Base-by-base conservation (phyloP, 768 basidiomycete genomes). In the Calocybe gangraenosa region DNA sequence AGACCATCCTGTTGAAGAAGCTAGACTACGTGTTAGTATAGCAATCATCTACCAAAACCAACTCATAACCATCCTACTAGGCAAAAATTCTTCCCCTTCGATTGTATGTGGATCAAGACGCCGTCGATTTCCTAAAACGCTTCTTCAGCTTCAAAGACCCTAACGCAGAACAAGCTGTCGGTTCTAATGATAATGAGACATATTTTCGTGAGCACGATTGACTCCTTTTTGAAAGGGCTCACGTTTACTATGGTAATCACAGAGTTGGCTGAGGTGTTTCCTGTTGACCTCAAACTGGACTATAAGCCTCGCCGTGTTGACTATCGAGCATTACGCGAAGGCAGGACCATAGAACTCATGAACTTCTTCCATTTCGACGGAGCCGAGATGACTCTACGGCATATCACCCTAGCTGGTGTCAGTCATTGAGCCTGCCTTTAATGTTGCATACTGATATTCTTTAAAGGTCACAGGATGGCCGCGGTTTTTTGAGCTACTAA, bases 291-390 rank as follows among this genome's bases (percentile, higher is more conserved):
- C 54, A 98, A 97, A 67, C 73, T 99, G 9, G 96, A 99, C 61
- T 99, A 98, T 65, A 99, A 99, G 61, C 96, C 96, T 42, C 88
- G 97, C 37, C 82, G 94, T 5, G 94, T 99, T 15, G 92, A 98
- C 62, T 96, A 97, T 62, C 71, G 81, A 50, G 96, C 94, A 7
- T 69, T 99, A 46, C 78, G 83, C 31, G 87, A 93, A 49, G 96
- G 96, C 11, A 81, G 76, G 63, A 93, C 92, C 0, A 95, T 95
- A 49, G 96, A 99, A 60, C 66, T 99, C 37, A 98, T 99, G 95
- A 99, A 99, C 61, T 98, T 99, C 65, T 99, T 99, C 84, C 94
- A 98, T 66, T 99, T 98, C 53, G 96, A 98, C 56, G 94, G 92
- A 0, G 89, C 95, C 3, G 96, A 97, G 64, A 98, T 99, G 92